phyloP scores from a whole-genome alignment of 2,329 filamentous ascomycete genomes.

The Curvularia eragrostidis region DNA sequence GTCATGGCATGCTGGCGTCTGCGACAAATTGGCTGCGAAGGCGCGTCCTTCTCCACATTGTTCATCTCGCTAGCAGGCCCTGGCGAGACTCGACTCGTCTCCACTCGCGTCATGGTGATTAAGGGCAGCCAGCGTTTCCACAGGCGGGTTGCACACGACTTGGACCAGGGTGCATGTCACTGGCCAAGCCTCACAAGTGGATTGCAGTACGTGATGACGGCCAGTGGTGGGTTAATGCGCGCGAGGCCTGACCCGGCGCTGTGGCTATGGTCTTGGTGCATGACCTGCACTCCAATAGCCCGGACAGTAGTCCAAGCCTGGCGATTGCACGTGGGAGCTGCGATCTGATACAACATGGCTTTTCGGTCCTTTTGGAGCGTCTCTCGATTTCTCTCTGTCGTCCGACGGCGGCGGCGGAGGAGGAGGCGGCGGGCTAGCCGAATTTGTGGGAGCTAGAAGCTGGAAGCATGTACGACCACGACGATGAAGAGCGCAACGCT shows the following conservation, averaged over 20 bases:
- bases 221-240: constrained; percentile 28
- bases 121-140: constrained; percentile 19
- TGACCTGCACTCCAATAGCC: constrained; percentile 36
- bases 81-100: constrained; percentile 35
- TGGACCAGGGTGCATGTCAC: constrained; percentile 31
- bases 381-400: constrained; percentile 11
- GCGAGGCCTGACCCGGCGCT: constrained; percentile 35
- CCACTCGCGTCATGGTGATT: constrained; percentile 34
- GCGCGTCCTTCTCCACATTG: constrained; percentile 47
- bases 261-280: constrained; percentile 41
- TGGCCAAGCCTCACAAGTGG: constrained; percentile 16
- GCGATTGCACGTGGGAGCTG: constrained; percentile 35
- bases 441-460: not conserved
- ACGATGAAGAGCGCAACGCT: not conserved
- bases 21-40: constrained; percentile 41
- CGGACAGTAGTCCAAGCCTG: constrained; percentile 27
- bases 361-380: constrained; percentile 17
- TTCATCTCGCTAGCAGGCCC: constrained; percentile 48
- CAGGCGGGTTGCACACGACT: constrained; percentile 32
- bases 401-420: no score
- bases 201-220: constrained; percentile 25
- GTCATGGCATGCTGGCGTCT: constrained; percentile 31
- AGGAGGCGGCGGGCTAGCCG: not conserved
- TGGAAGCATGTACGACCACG: not conserved
- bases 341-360: constrained; percentile 28